These are phyloP conservation scores for Gossypium stocksii DNA, from an alignment of 345 rosid genomes.

Conservation along the genomic window DNA sequence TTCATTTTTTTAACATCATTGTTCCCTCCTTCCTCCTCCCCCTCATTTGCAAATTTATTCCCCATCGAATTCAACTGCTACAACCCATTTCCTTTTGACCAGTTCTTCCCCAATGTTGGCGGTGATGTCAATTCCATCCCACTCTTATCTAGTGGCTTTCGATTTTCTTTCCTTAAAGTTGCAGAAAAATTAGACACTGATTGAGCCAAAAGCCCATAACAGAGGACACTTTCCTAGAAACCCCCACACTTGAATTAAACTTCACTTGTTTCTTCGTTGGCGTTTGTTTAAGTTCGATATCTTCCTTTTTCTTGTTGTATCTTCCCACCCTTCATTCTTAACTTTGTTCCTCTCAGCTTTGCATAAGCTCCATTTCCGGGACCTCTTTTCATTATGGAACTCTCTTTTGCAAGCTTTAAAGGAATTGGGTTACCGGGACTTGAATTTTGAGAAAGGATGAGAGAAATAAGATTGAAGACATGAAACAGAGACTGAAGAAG, in stretches of 20 bases:
- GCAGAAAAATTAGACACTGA: conserved; percentile 79
- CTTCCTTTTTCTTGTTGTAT: conserved; percentile 29
- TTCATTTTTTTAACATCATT: conserved; percentile 47
- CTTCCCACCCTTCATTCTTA: conserved; percentile 33
- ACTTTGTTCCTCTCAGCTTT: conserved; percentile 58
- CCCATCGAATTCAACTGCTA: conserved; percentile 44
- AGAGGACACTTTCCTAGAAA: conserved; percentile 36
- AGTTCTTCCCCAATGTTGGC: conserved; percentile 16
- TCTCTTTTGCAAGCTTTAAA: conserved; percentile 44
- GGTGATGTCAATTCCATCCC: conserved; percentile 55
- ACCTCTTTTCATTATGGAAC: conserved; percentile 63
- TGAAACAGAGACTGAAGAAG: conserved; percentile 29
- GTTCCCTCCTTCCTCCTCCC: conserved; percentile 51
- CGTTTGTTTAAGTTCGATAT: conserved; percentile 33
- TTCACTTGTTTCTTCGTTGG: conserved; percentile 61
- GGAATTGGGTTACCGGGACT: conserved; percentile 36
- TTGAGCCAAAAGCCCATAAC: conserved; percentile 44
- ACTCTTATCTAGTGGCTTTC: conserved; percentile 36
- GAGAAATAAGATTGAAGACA: conserved; percentile 52
- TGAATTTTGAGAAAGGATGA: conserved; percentile 56
- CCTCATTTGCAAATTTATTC: conserved; percentile 66
- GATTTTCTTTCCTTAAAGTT: conserved; percentile 64
- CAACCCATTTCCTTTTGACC: conserved; percentile 32
- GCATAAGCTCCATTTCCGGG: conserved; percentile 72
- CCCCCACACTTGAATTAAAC: conserved; percentile 34